phyloP scores from a whole-genome alignment of 2,329 filamentous ascomycete species.

The Penicillium palitans region DNA sequence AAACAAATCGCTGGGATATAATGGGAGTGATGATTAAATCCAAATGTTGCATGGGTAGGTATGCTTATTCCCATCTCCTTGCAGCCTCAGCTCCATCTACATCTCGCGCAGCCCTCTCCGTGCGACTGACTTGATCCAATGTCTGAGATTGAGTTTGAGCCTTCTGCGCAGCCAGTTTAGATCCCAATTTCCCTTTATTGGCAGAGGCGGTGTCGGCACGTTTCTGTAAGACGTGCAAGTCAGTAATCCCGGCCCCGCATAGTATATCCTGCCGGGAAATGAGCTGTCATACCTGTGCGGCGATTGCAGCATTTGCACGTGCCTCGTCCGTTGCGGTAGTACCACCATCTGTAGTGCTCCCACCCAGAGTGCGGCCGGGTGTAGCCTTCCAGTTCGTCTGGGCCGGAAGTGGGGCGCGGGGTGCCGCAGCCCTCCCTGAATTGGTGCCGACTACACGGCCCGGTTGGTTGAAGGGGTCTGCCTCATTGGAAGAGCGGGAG shows the following conservation, averaged over 20 bases:
- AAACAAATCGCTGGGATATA: not conserved
- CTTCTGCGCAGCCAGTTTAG: slow-evolving; percentile 73
- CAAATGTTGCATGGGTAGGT: not conserved
- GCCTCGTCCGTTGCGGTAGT: slow-evolving; percentile 54
- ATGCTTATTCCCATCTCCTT: slow-evolving; percentile 57
- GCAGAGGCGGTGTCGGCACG: slow-evolving; percentile 56
- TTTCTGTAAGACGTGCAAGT: slow-evolving; percentile 51
- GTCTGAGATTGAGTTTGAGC: slow-evolving; percentile 68
- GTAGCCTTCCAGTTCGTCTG: slow-evolving; percentile 49
- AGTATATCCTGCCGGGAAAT: not conserved
- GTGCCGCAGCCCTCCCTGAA: slow-evolving; percentile 49
- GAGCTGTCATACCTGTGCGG: slow-evolving; percentile 71
- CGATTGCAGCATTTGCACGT: slow-evolving; percentile 70
- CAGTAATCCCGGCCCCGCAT: not conserved
- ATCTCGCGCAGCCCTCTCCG: slow-evolving; percentile 66
- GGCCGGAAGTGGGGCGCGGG: slow-evolving; percentile 49
- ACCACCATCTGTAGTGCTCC: slow-evolving; percentile 33
- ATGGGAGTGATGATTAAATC: not conserved
- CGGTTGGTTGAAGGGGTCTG: slow-evolving; percentile 68
- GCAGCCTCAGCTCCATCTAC: slow-evolving; percentile 63
- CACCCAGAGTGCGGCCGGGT: slow-evolving; percentile 65
- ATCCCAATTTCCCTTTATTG: slow-evolving; percentile 65
- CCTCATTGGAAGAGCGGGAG: slow-evolving; percentile 64
- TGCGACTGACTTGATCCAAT: slow-evolving; percentile 66
- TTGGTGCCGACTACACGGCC: slow-evolving; percentile 70